phyloP scores from a whole-genome alignment of 805 yeast species.

The Cephaloascus albidus region DNA sequence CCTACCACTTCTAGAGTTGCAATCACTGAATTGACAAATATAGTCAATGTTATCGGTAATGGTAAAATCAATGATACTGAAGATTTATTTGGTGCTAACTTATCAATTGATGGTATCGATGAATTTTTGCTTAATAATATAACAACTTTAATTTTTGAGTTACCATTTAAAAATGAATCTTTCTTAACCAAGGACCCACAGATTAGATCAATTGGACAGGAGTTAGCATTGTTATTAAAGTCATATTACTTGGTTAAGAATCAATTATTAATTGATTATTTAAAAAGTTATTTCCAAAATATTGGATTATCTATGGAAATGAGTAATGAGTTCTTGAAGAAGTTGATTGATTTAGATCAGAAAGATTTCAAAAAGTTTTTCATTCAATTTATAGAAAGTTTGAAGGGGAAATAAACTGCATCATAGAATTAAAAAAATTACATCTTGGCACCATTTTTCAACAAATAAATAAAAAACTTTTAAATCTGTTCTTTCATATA shows the following conservation, averaged over 20 bases:
- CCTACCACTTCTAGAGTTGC: slow-evolving; percentile 60
- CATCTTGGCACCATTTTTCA: no score
- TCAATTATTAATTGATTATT: slow-evolving; percentile 32
- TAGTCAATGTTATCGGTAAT: slow-evolving; percentile 55
- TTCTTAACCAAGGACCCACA: slow-evolving; percentile 75
- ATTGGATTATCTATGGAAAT: slow-evolving; percentile 50
- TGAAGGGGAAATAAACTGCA: slow-evolving; percentile 14
- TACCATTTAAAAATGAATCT: slow-evolving; percentile 63
- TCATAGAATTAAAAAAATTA: not conserved
- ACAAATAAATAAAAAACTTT: no score
- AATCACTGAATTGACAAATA: slow-evolving; percentile 55
- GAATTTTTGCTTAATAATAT: slow-evolving; percentile 60
- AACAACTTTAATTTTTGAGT: slow-evolving; percentile 62
- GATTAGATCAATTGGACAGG: slow-evolving; percentile 63
- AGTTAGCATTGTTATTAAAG: slow-evolving; percentile 61
- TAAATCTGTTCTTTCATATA: no score
- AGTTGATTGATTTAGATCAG: slow-evolving; percentile 43
- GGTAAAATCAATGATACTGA: slow-evolving; percentile 56
- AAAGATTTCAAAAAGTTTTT: slow-evolving; percentile 69
- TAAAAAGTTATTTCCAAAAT: slow-evolving; percentile 46
- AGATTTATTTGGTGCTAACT: slow-evolving; percentile 44
- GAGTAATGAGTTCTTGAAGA: slow-evolving; percentile 51
- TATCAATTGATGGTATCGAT: slow-evolving; percentile 60
- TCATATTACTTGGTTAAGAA: slow-evolving; percentile 38
- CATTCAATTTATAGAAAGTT: slow-evolving; percentile 28